phyloP scores from a whole-genome alignment of 139 green algal species.

The Trebouxia sp. region DNA sequence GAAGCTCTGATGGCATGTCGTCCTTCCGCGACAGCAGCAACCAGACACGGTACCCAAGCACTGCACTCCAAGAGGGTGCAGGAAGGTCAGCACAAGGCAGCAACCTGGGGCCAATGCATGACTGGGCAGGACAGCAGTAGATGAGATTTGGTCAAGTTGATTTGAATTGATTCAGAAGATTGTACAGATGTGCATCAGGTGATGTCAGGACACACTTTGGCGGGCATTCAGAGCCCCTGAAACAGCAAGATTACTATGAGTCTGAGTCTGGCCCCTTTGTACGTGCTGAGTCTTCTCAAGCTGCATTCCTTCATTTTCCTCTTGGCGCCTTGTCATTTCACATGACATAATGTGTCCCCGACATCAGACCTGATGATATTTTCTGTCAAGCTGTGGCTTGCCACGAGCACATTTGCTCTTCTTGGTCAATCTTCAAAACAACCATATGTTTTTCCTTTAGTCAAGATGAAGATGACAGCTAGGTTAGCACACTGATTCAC shows the following conservation, averaged over 20 bases:
- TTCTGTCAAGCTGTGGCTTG: too few relatives aligned
- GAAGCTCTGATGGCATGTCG: neutral
- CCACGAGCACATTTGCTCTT: too few relatives aligned
- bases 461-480: too few relatives aligned
- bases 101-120: neutral
- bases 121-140: neutral
- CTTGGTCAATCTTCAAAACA: too few relatives aligned
- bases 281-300: neutral
- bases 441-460: too few relatives aligned
- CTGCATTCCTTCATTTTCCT: neutral
- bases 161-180: neutral
- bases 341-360: too few relatives aligned
- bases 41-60: neutral
- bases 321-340: neutral
- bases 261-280: constrained; percentile 6
- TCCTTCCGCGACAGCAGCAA: neutral
- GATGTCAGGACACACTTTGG: too few relatives aligned
- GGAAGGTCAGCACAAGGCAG: neutral
- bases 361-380: too few relatives aligned
- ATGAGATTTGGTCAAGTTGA: neutral
- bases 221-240: neutral
- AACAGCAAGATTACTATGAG: neutral
- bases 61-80: neutral
- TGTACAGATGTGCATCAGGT: too few relatives aligned
- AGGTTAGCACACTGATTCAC: too few relatives aligned